phyloP scores from a whole-genome alignment of 805 yeast genomes.

The Ogataea nitratoaversa region DNA sequence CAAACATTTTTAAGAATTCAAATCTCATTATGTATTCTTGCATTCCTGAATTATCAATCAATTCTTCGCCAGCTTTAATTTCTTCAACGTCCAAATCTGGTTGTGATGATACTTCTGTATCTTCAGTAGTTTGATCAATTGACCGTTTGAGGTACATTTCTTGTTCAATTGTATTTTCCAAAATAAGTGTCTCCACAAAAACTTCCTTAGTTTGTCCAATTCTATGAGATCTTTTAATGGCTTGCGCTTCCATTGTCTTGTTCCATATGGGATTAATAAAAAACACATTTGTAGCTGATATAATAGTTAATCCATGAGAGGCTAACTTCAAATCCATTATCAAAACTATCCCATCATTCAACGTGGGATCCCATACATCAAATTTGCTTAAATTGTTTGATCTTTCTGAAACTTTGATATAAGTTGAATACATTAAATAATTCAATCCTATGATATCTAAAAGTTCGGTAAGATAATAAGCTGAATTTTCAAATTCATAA shows the following conservation, averaged over 20 bases:
- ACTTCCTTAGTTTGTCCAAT: conserved; percentile 67
- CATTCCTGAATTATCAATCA: conserved; percentile 58
- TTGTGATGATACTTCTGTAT: not conserved
- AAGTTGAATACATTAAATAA: conserved; percentile 62
- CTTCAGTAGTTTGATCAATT: not conserved
- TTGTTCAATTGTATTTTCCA: conserved; percentile 62
- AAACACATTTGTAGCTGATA: conserved; percentile 64
- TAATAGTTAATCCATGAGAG: conserved; percentile 65
- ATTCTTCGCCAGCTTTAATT: conserved; percentile 29
- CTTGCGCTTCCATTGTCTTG: conserved; percentile 67
- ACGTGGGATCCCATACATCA: conserved; percentile 37
- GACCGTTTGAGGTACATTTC: conserved; percentile 48
- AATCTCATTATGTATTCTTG: conserved; percentile 50
- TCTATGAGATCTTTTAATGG: conserved; percentile 72
- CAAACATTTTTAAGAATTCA: conserved; percentile 38
- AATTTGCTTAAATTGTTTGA: conserved; percentile 50
- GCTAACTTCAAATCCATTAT: conserved; percentile 68
- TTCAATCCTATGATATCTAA: conserved; percentile 57
- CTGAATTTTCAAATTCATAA: conserved; percentile 69
- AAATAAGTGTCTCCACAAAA: conserved; percentile 61
- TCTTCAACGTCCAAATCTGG: conserved; percentile 10
- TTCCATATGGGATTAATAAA: conserved; percentile 74
- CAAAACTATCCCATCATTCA: conserved; percentile 47
- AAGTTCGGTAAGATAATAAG: conserved; percentile 61
- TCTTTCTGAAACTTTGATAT: conserved; percentile 46